Evolutionary conservation across 2,329 filamentous ascomycete genomes (phyloP), one percentile per base, ranked within the genome.

Genomic region (Neonectria neomacrospora): DNA sequence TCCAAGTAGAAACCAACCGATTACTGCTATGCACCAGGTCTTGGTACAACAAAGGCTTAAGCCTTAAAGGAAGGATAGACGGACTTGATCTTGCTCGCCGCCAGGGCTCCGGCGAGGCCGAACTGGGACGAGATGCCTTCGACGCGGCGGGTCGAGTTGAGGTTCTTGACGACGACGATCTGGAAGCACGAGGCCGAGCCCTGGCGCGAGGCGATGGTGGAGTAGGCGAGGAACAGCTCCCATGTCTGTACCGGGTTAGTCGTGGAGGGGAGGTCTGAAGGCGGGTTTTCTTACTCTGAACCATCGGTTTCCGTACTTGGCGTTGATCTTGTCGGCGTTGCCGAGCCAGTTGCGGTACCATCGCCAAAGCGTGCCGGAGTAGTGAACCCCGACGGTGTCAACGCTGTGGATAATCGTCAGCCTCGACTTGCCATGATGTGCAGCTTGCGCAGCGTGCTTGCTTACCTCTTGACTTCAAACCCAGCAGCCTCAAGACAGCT

Each of bases 341-440:
- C 86, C 93, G 76, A 97, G 86, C 95, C 94, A 97, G 86, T 97
- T 97, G 70, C 94, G 86, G 84, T 97, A 97, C 94, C 94, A 97
- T 77, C 92, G 88, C 95, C 95, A 97, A 58, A 97, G 83, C 16
- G 94, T 97, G 48, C 93, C 93, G 30, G 92, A 96, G 82, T 97
- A 97, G 83, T 97, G 94, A 22, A 97, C 91, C 73, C 94, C 94
- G 71, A 97, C 87, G 34, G 94, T 97, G 77, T 97, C 95, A 66
- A 97, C 82, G 70, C 84, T 79, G 39, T 11, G 6, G 39, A 10
- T 1, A 3, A 0, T 0, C 5, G 28, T 47, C 12, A 44, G 54
- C 65, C 37, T 20, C 1, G 58, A 42, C 22, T 37, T 26, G 3
- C 7, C 8, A 20, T 42, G 32, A 5, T 16, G 2, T 7, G 9